Conservation (phyloP, 1,284 basidiomycete species). For the Porodaedalea pini region DNA sequence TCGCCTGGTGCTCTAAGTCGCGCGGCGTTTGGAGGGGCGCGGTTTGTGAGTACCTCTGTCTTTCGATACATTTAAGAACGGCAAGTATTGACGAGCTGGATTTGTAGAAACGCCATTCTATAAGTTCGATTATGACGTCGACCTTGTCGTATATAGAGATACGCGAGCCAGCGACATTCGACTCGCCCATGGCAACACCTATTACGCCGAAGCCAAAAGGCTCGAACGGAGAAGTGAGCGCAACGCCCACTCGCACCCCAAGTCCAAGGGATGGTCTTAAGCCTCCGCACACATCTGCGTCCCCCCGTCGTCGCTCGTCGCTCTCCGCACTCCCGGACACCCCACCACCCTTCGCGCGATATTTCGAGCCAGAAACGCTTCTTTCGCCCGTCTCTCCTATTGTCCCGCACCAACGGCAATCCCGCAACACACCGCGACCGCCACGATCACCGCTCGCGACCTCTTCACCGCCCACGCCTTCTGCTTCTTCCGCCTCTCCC, state of each 20-base stretch:
- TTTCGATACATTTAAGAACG: neutral
- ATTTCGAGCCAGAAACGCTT: conserved; percentile 1
- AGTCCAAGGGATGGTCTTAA: neutral
- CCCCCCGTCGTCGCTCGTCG: conserved; percentile 6
- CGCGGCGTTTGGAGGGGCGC: neutral
- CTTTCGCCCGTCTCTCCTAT: neutral
- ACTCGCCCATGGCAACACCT: neutral
- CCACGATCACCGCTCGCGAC: neutral
- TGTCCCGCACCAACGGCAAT: neutral
- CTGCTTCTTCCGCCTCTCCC: neutral
- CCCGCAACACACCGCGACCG: neutral
- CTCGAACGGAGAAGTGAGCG: neutral
- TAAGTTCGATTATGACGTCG: conserved; percentile 6
- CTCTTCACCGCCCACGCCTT: neutral
- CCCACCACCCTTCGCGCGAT: conserved; percentile 15
- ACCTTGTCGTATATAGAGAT: neutral
- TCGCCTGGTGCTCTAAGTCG: neutral
- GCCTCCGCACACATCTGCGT: neutral
- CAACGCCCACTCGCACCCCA: neutral
- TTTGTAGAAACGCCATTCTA: conserved; percentile 11
- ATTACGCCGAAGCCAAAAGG: neutral
- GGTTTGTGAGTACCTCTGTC: neutral
- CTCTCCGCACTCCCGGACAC: conserved; percentile 9
- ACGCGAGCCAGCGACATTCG: neutral
- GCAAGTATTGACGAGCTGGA: neutral